Conservation (phyloP, 2,329 filamentous ascomycete genomes). For the Tolypocladium endophyticum region DNA sequence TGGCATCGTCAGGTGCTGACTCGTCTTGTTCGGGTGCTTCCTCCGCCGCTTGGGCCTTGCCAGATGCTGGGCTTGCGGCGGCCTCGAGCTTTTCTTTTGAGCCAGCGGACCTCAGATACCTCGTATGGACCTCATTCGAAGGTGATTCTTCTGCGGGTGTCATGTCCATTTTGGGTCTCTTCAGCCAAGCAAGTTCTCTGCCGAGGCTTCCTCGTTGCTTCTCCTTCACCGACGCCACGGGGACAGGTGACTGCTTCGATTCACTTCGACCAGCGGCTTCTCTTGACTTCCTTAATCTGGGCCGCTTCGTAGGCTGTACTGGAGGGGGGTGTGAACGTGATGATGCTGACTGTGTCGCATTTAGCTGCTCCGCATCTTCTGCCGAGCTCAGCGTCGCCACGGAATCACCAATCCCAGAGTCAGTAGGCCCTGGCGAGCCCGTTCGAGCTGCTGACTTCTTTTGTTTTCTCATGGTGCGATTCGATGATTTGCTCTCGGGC, state of each 20-base stretch:
- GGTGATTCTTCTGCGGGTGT: not conserved
- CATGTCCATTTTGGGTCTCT: not conserved
- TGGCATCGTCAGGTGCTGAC: not conserved
- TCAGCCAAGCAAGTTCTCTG: slow-evolving; percentile 1
- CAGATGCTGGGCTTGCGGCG: not conserved
- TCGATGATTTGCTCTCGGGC: slow-evolving; percentile 3
- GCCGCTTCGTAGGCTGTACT: not conserved
- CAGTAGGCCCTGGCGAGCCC: not conserved
- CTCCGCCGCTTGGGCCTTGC: not conserved
- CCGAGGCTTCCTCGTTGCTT: not conserved
- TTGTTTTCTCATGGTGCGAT: not conserved
- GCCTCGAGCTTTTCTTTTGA: not conserved
- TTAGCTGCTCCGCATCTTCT: not conserved
- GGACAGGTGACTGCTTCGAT: not conserved
- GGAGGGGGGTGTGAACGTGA: not conserved
- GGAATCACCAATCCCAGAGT: not conserved
- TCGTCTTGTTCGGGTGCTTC: not conserved
- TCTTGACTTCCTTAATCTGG: not conserved
- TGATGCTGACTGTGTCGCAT: too few relatives aligned
- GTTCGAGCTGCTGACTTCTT: not conserved
- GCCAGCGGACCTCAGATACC: not conserved
- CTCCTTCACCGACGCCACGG: not conserved
- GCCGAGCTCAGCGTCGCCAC: not conserved
- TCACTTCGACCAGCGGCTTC: not conserved
- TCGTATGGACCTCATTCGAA: not conserved